These are phyloP conservation scores for Paecilomyces variotii DNA, from an alignment of 2,329 filamentous ascomycete genomes.

Conservation along the genomic window DNA sequence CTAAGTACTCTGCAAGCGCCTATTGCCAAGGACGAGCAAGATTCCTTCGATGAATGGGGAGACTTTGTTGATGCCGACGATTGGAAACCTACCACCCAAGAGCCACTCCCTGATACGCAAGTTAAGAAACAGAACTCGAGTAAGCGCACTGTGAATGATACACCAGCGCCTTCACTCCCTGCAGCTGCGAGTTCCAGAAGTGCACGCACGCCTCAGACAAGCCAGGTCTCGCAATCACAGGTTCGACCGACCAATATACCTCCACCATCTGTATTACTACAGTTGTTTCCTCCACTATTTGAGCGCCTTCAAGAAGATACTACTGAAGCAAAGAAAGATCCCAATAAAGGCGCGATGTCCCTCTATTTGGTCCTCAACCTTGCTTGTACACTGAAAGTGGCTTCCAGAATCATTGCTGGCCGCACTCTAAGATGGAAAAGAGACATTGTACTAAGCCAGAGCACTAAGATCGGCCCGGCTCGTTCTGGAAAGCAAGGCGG, in stretches of 20 bases:
- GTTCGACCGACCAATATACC: conserved; percentile 76
- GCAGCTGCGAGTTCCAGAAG: not conserved
- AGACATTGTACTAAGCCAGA: conserved; percentile 73
- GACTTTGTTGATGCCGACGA: conserved; percentile 41
- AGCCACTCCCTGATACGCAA: not conserved
- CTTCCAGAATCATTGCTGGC: conserved; percentile 74
- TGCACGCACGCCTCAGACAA: not conserved
- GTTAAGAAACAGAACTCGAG: not conserved
- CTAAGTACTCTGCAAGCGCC: conserved; percentile 5
- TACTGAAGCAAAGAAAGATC: conserved; percentile 56
- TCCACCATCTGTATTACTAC: conserved; percentile 74
- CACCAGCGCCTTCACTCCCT: not conserved
- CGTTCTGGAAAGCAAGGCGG: conserved; percentile 63
- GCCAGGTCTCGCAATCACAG: conserved; percentile 7
- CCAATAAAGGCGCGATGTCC: conserved; percentile 33
- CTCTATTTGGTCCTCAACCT: conserved; percentile 17
- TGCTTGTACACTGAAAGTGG: conserved; percentile 41
- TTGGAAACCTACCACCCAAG: not conserved
- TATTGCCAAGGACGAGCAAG: conserved; percentile 18
- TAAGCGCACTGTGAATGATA: not conserved
- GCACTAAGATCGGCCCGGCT: conserved; percentile 75
- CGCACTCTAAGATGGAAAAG: conserved; percentile 85
- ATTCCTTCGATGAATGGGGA: conserved; percentile 46
- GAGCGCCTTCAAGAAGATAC: conserved; percentile 56
- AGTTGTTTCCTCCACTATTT: conserved; percentile 65